Conservation (phyloP, 2,329 filamentous ascomycete genomes). For the Sarocladium oryzae region DNA sequence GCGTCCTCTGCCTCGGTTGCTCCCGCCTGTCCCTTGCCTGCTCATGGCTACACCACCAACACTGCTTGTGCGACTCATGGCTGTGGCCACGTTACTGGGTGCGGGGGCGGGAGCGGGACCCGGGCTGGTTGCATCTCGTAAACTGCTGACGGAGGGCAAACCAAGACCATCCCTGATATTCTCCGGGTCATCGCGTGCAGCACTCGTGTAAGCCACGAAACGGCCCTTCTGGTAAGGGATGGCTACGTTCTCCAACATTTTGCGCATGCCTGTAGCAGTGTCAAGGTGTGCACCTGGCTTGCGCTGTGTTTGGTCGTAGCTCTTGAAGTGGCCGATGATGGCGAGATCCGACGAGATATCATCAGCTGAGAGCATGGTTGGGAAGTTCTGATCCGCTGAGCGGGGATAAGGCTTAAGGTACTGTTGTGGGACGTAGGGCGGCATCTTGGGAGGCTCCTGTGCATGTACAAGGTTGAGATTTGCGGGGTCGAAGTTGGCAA, state of each 20-base stretch:
- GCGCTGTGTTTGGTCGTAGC: constrained; percentile 44
- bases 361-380: constrained; percentile 41
- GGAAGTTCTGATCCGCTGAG: constrained; percentile 49
- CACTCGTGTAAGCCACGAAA: constrained; percentile 42
- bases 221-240: constrained; percentile 39
- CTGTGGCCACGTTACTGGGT: constrained; percentile 28
- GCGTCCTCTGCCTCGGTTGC: constrained; percentile 40
- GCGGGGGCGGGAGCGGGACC: constrained; percentile 12
- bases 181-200: constrained; percentile 41
- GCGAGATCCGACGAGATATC: constrained; percentile 49
- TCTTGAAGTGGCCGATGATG: constrained; percentile 52
- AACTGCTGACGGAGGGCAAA: constrained; percentile 34
- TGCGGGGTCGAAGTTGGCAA: constrained; percentile 52
- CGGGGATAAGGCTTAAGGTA: constrained; percentile 53
- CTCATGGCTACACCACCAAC: constrained; percentile 51
- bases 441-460: constrained; percentile 51
- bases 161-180: constrained; percentile 43
- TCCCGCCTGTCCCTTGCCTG: constrained; percentile 43
- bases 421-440: constrained; percentile 48
- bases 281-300: constrained; percentile 52
- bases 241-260: constrained; percentile 49
- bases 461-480: constrained; percentile 51
- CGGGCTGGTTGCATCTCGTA: constrained; percentile 34
- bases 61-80: constrained; percentile 52
- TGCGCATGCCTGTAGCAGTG: constrained; percentile 44